Percentiles rank a stretch among this genome's conserved stretches.
These are phyloP conservation scores for Ophiostoma fasciatum DNA, from an alignment of 2,329 filamentous ascomycete species.

Conservation along the genomic window DNA sequence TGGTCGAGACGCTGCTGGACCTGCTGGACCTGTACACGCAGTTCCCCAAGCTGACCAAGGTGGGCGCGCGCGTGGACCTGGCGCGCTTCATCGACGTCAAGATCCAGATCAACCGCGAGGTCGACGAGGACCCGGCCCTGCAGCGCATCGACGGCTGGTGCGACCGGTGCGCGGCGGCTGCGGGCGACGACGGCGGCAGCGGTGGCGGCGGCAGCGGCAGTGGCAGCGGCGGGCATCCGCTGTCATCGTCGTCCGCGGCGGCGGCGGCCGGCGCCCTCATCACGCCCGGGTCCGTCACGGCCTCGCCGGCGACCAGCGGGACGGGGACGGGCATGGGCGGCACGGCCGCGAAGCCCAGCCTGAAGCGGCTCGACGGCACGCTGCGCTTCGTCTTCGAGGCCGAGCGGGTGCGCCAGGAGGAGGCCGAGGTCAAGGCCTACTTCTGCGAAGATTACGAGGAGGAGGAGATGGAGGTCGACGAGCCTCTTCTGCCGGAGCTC, in stretches of 20 bases:
- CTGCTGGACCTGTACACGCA: conserved; percentile 86
- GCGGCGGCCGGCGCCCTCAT: no score
- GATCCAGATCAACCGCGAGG: conserved; percentile 72
- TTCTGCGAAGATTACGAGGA: conserved; percentile 64
- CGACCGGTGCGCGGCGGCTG: conserved; percentile 32
- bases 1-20: conserved; percentile 73
- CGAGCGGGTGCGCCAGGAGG: conserved; percentile 58
- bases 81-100: conserved; percentile 75
- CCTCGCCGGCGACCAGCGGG: no score
- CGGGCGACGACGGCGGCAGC: conserved; percentile 20
- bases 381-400: conserved; percentile 82
- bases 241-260: no score
- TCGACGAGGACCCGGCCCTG: conserved; percentile 43
- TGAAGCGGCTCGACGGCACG: conserved; percentile 49
- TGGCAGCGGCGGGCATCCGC: no score
- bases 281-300: no score
- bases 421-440: conserved; percentile 49
- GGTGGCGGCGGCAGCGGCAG: conserved; percentile 15
- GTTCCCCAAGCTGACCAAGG: conserved; percentile 56
- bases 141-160: conserved; percentile 51
- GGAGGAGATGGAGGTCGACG: conserved; percentile 64
- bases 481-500: no score
- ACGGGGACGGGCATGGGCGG: conserved; percentile 22
- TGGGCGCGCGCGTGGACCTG: conserved; percentile 58
- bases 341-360: conserved; percentile 24